Conservation (phyloP, 1,284 basidiomycete species). For the Ceratobasidium sp. region DNA sequence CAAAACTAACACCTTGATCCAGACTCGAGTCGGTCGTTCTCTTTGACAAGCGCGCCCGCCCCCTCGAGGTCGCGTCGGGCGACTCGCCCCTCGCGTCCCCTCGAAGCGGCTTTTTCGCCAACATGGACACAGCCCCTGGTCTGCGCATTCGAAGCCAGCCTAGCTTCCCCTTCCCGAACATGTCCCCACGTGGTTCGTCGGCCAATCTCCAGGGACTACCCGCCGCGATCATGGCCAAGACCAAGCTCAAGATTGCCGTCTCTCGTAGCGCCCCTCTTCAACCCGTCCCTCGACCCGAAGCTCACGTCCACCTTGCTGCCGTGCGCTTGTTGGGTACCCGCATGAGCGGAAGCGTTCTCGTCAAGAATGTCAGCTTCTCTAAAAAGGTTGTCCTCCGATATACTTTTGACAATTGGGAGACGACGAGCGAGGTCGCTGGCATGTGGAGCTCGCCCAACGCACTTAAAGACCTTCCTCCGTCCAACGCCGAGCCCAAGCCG, state of each 20-base stretch:
- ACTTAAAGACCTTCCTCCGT: conserved; percentile 32
- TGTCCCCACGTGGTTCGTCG: conserved; percentile 9
- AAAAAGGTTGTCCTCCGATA: conserved; percentile 66
- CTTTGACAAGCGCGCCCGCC: conserved; percentile 49
- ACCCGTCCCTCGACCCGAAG: conserved; percentile 13
- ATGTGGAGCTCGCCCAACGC: conserved; percentile 51
- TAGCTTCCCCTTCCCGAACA: conserved; percentile 31
- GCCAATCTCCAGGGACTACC: conserved; percentile 27
- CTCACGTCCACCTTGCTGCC: conserved; percentile 55
- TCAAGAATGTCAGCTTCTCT: conserved; percentile 63
- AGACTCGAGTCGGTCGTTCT: conserved; percentile 50
- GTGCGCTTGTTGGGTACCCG: conserved; percentile 64
- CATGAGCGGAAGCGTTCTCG: conserved; percentile 62
- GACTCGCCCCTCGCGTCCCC: conserved; percentile 36
- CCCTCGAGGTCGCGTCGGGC: conserved; percentile 40
- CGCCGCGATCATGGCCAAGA: conserved; percentile 37
- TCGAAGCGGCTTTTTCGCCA: not conserved
- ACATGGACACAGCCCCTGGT: conserved; percentile 6
- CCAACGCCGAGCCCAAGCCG: conserved; percentile 25
- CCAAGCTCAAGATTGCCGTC: conserved; percentile 41
- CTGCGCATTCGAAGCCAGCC: conserved; percentile 24
- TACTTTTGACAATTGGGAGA: conserved; percentile 68
- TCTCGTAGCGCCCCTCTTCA: conserved; percentile 31
- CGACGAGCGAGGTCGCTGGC: conserved; percentile 64
- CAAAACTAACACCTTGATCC: conserved; percentile 28